These are phyloP conservation scores for Periconia sp. DNA, from an alignment of 2,329 filamentous ascomycete species.

Conservation along the genomic window DNA sequence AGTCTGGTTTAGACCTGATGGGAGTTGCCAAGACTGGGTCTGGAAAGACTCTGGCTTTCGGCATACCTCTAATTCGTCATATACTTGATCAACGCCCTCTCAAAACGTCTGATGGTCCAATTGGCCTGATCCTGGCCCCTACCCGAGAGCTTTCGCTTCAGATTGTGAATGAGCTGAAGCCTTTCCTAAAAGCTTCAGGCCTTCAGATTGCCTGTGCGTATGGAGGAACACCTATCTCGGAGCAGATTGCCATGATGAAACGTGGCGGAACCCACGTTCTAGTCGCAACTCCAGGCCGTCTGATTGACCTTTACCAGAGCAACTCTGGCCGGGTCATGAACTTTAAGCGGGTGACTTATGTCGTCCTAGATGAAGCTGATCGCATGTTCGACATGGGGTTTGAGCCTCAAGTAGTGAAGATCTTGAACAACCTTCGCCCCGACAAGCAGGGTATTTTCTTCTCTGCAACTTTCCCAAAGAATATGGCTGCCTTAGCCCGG, in stretches of 20 bases:
- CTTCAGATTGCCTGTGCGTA: constrained; percentile 91
- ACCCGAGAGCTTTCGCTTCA: constrained; percentile 93
- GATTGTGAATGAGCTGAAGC: constrained; percentile 93
- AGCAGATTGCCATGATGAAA: constrained; percentile 96
- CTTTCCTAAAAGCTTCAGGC: constrained; percentile 85
- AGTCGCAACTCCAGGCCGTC: constrained; percentile 83
- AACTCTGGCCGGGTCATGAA: constrained; percentile 96
- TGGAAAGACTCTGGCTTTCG: constrained; percentile 94
- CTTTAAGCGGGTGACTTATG: constrained; percentile 84
- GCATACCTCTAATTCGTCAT: constrained; percentile 96
- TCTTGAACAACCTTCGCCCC: constrained; percentile 88
- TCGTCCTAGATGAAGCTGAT: constrained; percentile 96
- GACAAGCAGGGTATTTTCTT: constrained; percentile 95
- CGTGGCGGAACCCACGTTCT: constrained; percentile 94
- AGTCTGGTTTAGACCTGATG: constrained; percentile 94
- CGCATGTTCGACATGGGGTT: constrained; percentile 99
- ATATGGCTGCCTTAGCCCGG: constrained; percentile 88
- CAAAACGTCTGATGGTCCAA: constrained; percentile 83
- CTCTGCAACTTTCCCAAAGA: constrained; percentile 93
- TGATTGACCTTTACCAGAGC: constrained; percentile 93
- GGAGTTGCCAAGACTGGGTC: constrained; percentile 98
- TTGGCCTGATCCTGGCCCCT: constrained; percentile 89
- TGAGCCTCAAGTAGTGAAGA: constrained; percentile 96
- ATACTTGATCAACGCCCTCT: constrained; percentile 91
- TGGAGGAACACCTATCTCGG: constrained; percentile 93